These are phyloP conservation scores for Exophiala sideris DNA, from an alignment of 2,329 filamentous ascomycete genomes.

Conservation along the genomic window DNA sequence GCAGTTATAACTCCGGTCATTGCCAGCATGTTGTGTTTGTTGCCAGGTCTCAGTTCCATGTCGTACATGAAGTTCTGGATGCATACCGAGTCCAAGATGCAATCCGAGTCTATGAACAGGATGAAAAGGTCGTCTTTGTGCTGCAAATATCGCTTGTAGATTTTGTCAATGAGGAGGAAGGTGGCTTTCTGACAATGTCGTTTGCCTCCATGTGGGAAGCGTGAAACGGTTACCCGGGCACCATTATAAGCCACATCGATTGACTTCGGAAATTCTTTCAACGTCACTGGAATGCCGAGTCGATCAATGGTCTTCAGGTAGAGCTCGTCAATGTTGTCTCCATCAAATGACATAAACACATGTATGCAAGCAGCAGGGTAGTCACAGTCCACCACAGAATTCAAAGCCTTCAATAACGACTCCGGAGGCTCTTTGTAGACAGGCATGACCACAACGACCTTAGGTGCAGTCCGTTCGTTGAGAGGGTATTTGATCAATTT, in stretches of 20 bases:
- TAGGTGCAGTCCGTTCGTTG: constrained; percentile 81
- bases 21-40: constrained; percentile 86
- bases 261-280: constrained; percentile 78
- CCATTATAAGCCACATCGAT: constrained; percentile 84
- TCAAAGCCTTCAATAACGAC: constrained; percentile 76
- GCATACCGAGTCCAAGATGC: constrained; percentile 85
- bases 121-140: constrained; percentile 90
- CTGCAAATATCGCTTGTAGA: constrained; percentile 83
- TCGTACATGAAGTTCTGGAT: constrained; percentile 98
- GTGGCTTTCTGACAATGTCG: constrained; percentile 90
- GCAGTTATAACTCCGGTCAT: constrained; percentile 98
- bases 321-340: constrained; percentile 80
- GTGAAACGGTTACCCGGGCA: constrained; percentile 82
- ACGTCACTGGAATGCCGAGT: constrained; percentile 73
- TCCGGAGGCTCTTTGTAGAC: constrained; percentile 90
- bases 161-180: constrained; percentile 87
- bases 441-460: constrained; percentile 94
- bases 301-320: constrained; percentile 83
- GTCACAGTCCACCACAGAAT: constrained; percentile 90
- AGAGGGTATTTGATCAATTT: constrained; percentile 80
- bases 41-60: constrained; percentile 95
- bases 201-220: constrained; percentile 92
- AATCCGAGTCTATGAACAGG: constrained; percentile 96
- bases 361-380: constrained; percentile 91
- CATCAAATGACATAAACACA: constrained; percentile 93